Conservation (phyloP, 495 filamentous ascomycete species). For the Podospora sp. region DNA sequence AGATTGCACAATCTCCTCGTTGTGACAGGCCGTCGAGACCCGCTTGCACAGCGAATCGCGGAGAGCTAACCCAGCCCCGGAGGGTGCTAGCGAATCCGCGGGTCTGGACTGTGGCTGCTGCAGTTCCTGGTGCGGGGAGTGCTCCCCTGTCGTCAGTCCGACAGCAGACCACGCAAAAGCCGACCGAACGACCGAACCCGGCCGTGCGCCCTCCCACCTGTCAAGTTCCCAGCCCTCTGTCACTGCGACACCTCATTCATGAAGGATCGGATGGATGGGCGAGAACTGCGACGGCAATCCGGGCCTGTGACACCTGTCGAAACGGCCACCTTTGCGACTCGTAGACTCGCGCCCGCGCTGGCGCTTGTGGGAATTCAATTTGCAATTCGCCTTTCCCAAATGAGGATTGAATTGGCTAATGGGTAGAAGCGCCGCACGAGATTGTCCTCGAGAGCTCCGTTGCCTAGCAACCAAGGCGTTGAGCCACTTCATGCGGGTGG, state of each 20-base stretch:
- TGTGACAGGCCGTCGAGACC: conserved; percentile 32
- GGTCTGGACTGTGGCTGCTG: conserved; percentile 21
- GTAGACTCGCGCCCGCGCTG: neutral
- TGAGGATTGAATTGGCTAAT: conserved; percentile 7
- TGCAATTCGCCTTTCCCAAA: conserved; percentile 2
- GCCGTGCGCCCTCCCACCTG: conserved; percentile 7
- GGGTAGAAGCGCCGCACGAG: neutral
- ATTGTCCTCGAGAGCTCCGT: conserved; percentile 6
- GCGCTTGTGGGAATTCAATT: neutral
- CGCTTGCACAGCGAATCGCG: conserved; percentile 37
- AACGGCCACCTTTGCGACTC: neutral
- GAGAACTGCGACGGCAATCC: neutral
- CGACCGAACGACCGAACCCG: neutral
- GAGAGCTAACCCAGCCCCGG: conserved; percentile 24
- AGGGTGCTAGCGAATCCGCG: conserved; percentile 30
- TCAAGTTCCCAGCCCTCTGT: conserved; percentile 16
- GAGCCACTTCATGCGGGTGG: conserved; percentile 2
- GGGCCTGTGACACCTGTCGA: conserved; percentile 6
- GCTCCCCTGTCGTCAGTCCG: conserved; percentile 3
- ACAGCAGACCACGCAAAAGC: conserved; percentile 5
- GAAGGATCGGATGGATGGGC: conserved; percentile 1
- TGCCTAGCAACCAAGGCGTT: conserved; percentile 15
- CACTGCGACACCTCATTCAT: neutral
- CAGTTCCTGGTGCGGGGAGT: conserved; percentile 15
- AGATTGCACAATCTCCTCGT: conserved; percentile 30